phyloP scores from a whole-genome alignment of 306 rosid species.

The Canavalia gladiata region DNA sequence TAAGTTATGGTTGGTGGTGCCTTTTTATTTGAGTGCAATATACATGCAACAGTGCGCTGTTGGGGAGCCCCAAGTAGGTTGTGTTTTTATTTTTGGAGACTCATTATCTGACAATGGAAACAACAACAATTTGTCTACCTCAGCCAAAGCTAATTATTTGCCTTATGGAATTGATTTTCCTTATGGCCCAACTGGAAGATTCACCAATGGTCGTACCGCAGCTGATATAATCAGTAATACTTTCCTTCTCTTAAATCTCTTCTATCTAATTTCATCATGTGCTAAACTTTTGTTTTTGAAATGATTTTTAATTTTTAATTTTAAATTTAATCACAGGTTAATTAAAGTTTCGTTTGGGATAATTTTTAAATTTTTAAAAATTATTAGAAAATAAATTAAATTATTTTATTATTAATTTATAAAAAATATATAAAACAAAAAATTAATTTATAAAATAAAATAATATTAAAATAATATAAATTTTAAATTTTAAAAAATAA shows the following conservation, averaged over 20 bases:
- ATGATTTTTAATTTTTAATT: too few relatives aligned
- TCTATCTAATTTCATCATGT: not conserved
- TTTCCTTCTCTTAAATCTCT: not conserved
- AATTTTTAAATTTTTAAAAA: too few relatives aligned
- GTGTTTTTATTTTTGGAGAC: constrained; percentile 78
- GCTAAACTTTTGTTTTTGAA: too few relatives aligned
- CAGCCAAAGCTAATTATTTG: constrained; percentile 50
- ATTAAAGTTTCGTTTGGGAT: too few relatives aligned
- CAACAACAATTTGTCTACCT: constrained; percentile 52
- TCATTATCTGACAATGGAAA: constrained; percentile 74
- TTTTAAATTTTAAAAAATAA: too few relatives aligned
- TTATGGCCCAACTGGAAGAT: constrained; percentile 67
- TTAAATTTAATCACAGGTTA: too few relatives aligned
- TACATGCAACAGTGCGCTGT: constrained; percentile 13
- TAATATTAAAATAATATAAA: too few relatives aligned
- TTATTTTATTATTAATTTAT: too few relatives aligned
- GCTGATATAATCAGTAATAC: constrained; percentile 47
- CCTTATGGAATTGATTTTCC: constrained; percentile 77
- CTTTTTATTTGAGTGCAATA: constrained; percentile 25
- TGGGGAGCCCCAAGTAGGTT: constrained; percentile 57
- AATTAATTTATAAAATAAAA: too few relatives aligned
- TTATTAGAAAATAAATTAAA: too few relatives aligned
- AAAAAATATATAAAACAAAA: too few relatives aligned
- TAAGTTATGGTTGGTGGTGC: constrained; percentile 31
- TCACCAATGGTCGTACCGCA: constrained; percentile 63